Evolutionary conservation across 495 filamentous ascomycete species (phyloP), one percentile per base, ranked within the genome.

Genomic region (Neurospora sp.): DNA sequence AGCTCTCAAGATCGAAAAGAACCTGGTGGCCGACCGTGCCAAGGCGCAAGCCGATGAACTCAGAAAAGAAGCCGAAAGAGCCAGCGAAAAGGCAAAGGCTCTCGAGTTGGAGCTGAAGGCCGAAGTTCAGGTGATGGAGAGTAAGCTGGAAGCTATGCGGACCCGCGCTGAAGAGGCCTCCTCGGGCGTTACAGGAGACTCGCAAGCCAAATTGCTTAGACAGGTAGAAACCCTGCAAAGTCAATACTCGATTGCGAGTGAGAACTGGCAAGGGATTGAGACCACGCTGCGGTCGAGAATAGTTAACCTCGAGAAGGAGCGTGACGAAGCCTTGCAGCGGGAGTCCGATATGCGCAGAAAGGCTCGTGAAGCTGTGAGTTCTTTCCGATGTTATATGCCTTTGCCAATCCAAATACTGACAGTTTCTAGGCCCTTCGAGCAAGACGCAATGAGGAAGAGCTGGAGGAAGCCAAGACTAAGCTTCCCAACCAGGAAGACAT

Each of bases 261-360:
- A 97, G 77, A 99, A 98, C 79, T 99, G 96, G 96, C 94, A 98
- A 74, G 92, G 94, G 0, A 92, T 98, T 69, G 95, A 99, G 76
- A 88, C 92, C 14, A 94, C 92, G 1, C 82, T 98, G 66, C 86
- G 93, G 42, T 86, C 91, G 27, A 86, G 94, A 66, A 85, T 96
- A 38, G 85, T 89, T 2, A 90, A 84, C 71, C 84, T 97, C 11
- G 96, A 99, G 79, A 94, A 90, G 78, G 96, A 99, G 77, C 85
- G 94, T 62, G 95, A 98, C 77, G 95, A 98, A 74, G 84, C 91
- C 37, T 82, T 88, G n/a, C 90, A 90, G 75, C 90, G 92, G 73
- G 96, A 99, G 83, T 89, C 86, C 5, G 96, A 98, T 23, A 86
- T 94, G 77, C 85, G 96, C 73, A 89, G 89, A 76, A 97, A 96